Base-by-base conservation (phyloP, 257 asterid species). In the Misopates orontium region DNA sequence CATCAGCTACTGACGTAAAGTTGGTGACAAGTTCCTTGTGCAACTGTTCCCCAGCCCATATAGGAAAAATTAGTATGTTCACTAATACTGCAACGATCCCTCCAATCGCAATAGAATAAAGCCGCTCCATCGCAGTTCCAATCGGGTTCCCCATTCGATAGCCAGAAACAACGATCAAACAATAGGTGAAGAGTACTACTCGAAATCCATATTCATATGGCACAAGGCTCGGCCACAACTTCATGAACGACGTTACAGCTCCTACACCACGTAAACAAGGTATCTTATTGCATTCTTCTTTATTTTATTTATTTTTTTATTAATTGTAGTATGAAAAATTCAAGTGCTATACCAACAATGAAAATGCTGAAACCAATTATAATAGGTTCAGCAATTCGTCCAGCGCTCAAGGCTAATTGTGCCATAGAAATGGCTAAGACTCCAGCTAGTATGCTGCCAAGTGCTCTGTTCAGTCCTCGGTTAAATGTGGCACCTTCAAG, bases 21-120 rank as follows among this genome's bases (percentile, higher is more conserved):
- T 70, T 80, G 63, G 54, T 62, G 19, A 74, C 90, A 49, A 87
- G 88, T 54, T 85, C 95, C 65, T 74, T 78, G 68, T 87, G 95
- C 42, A 87, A 48, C 71, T 77, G 86, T 50, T 87, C 95, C 16
- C 95, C 92, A 59, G 95, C 92, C 95, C 95, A 85, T 52, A 87
- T 75, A 4, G 95, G 95, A 71, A 70, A 83, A 44, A 87, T 44
- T 1, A 87, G 66, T 6, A 78, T 77, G 70, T 87, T 87, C 48
- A 85, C 90, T 31, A 69, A 61, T 1, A 85, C 92, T 13, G 92
- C 87, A 28, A 87, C 80, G 11, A 85, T 72, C 24, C 76, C 92
- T 73, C 95, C 95, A 12, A 87, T 85, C 56, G 88, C 92, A 1
- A 87, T 85, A 4, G 95, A 85, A 72, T 87, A 87, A 32, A 87